Percentiles rank a stretch among this genome's conserved stretches.
These are phyloP conservation scores for Strobilomyces echinocephalus DNA, from an alignment of 768 basidiomycete species.

Conservation along the genomic window DNA sequence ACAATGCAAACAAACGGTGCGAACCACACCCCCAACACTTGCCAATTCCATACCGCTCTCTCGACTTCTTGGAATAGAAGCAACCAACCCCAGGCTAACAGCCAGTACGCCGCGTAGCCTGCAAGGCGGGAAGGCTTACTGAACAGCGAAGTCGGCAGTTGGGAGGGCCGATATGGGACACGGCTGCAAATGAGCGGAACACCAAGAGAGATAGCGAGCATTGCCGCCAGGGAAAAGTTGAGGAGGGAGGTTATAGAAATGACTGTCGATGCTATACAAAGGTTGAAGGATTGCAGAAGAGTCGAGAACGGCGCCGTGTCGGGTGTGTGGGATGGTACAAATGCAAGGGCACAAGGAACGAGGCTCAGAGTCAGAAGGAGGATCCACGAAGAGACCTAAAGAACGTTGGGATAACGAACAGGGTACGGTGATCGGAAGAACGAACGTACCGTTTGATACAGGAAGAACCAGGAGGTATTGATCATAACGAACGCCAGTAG, in stretches of 20 bases:
- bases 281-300: conserved; percentile 67
- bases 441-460: conserved; percentile 38
- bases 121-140: conserved; percentile 16
- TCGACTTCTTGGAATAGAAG: conserved; percentile 40
- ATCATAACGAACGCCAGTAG: conserved; percentile 45
- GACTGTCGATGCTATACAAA: conserved; percentile 80
- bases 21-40: conserved; percentile 77
- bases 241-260: conserved; percentile 84
- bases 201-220: conserved; percentile 60
- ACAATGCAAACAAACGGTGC: conserved; percentile 78
- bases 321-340: conserved; percentile 21
- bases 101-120: conserved; percentile 36
- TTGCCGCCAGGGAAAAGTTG: conserved; percentile 86
- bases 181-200: conserved; percentile 54
- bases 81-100: conserved; percentile 59
- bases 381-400: conserved; percentile 25
- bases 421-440: background rate
- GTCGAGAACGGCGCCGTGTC: conserved; percentile 38
- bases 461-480: conserved; percentile 42
- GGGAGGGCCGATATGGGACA: conserved; percentile 24
- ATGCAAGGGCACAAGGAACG: conserved; percentile 32
- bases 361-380: conserved; percentile 29
- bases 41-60: conserved; percentile 69
- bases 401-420: conserved; percentile 15
- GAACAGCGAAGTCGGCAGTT: conserved; percentile 19